Conservation (phyloP, 2,329 filamentous ascomycete genomes). For the Colletotrichum tropicicola region DNA sequence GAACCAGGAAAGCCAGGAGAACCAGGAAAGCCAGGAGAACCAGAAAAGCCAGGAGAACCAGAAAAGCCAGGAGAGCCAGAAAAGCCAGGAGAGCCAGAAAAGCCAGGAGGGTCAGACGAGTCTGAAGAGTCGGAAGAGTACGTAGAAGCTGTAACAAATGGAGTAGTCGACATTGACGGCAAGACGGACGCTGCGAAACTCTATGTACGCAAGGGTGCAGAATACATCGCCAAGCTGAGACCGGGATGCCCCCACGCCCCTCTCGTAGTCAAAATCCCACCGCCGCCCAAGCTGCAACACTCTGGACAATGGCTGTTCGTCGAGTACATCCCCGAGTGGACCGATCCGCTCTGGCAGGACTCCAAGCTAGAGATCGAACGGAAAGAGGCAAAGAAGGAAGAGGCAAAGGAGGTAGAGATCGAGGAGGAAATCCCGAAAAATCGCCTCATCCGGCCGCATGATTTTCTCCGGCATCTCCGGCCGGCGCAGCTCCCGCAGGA, state of each 20-base stretch:
- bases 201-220: background rate
- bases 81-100: no score
- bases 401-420: conserved; percentile 11
- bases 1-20: no score
- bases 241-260: background rate
- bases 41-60: no score
- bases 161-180: background rate
- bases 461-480: background rate
- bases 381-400: background rate
- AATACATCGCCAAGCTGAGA: background rate
- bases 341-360: conserved; percentile 37
- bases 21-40: no score
- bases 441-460: background rate
- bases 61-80: no score
- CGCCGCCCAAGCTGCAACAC: background rate
- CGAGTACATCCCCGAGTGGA: conserved; percentile 38
- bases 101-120: no score
- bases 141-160: background rate
- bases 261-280: background rate
- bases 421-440: background rate
- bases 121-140: no score
- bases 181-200: background rate
- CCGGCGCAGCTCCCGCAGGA: conserved; percentile 33
- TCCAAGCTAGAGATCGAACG: conserved; percentile 4
- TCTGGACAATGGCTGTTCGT: background rate